Conservation (phyloP, 2,329 filamentous ascomycete species). For the Alternaria angustiovoidea region DNA sequence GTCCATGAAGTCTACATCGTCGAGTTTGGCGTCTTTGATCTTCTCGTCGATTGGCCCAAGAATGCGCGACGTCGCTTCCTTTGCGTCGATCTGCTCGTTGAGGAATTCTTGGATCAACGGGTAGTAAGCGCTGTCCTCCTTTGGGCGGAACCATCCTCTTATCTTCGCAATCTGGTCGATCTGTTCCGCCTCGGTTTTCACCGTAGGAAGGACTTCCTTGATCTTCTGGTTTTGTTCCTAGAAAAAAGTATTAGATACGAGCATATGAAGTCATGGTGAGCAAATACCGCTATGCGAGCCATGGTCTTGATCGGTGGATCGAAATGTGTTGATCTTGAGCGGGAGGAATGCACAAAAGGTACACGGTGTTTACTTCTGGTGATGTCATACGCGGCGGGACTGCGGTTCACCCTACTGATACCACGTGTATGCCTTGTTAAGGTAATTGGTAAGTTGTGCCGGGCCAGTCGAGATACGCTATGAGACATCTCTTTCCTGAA, state of each 20-base stretch:
- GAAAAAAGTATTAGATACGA: conserved; percentile 2
- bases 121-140: conserved; percentile 33
- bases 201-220: conserved; percentile 25
- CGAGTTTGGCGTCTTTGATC: conserved; percentile 24
- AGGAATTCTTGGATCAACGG: conserved; percentile 36
- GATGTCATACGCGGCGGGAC: conserved; percentile 13
- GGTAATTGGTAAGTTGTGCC: conserved; percentile 6
- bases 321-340: not conserved
- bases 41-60: conserved; percentile 38
- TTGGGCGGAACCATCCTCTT: conserved; percentile 41
- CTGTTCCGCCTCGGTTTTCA: conserved; percentile 21
- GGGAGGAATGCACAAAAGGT: not conserved
- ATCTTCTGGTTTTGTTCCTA: conserved; percentile 33
- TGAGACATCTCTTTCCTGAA: not conserved
- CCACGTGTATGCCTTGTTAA: conserved; percentile 11
- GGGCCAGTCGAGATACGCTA: not conserved
- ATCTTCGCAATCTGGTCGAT: conserved; percentile 44
- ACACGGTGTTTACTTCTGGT: conserved; percentile 4
- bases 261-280: not conserved
- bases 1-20: conserved; percentile 32
- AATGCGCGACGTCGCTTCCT: conserved; percentile 26
- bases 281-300: conserved; percentile 17
- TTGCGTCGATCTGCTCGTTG: conserved; percentile 21
- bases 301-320: conserved; percentile 8
- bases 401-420: not conserved